Base-by-base conservation (phyloP, 805 yeast genomes). In the Brettanomyces anomalus region DNA sequence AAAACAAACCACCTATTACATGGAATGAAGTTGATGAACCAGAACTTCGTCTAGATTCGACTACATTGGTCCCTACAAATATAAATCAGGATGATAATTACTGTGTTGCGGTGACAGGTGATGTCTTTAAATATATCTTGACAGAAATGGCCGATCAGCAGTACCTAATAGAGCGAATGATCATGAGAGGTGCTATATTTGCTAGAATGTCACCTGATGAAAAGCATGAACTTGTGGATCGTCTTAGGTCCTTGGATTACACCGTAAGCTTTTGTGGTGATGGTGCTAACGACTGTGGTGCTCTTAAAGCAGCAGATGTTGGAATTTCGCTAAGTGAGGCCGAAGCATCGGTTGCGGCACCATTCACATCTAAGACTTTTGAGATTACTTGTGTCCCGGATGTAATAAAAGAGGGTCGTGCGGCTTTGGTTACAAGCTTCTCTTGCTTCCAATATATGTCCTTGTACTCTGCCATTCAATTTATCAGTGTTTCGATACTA, bases 161-260 rank as follows among this genome's bases (percentile, higher is more conserved):
- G 20, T 51, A 54, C 40, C 65, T 49, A 62, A 74, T 72, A 34
- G 75, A 75, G 39, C 68, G 66, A 20, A 71, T 93, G 58, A 68
- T 93, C 43, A 67, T 87, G 67, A 78, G 75, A 47, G 79, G 88
- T 45, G 75, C 79, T 37, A 76, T 93, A 4, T 93, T 81, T 66
- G 97, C 99, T 0, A 72, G 99, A 49, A 93, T 93, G 99, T 89
- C 97, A 0, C 99, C 99, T 0, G 98, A 94, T 62, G 99, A 93
- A 61, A 93, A 93, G 57, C 96, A 93, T 60, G 98, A 93, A 62
- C 68, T 93, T 39, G 96, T 93, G 31, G 89, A 85, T 54, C 86
- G 83, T 57, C 65, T 93, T 13, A 96, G 88, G 60, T 72, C 69
- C 18, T 57, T 93, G 17, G 96, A 89, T 55, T 90, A 90, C 58